A percentile compares a stretch with the other conserved stretches of the same genome.
These are phyloP conservation scores for Panicum virgatum DNA, from an alignment of 202 grass and related monocot species.

Conservation along the genomic window DNA sequence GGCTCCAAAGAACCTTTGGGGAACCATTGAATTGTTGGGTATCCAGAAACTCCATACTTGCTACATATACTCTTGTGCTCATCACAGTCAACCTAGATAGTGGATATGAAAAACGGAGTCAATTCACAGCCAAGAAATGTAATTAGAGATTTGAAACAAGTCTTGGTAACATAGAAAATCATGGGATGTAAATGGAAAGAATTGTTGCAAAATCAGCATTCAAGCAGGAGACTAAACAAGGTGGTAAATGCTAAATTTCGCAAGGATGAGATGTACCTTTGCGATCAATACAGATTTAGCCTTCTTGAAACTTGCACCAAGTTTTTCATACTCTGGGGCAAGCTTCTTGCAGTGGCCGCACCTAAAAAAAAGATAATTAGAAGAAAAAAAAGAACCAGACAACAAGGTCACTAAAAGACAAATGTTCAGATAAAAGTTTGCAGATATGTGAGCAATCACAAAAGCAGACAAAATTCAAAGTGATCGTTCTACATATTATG, in stretches of 20 bases:
- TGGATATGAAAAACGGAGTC: conserved; percentile 11
- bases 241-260: background rate
- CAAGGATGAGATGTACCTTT: conserved; percentile 44
- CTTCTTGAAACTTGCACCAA: conserved; percentile 90
- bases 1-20: conserved; percentile 92
- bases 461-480: background rate
- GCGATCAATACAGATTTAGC: conserved; percentile 90
- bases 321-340: conserved; percentile 94
- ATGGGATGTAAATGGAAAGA: background rate
- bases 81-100: conserved; percentile 80
- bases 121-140: conserved; percentile 6
- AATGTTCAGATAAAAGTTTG: background rate
- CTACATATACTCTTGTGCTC: conserved; percentile 81
- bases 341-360: conserved; percentile 99
- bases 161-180: background rate
- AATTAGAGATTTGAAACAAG: conserved; percentile 13
- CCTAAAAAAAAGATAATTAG: conserved; percentile 45
- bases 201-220: background rate
- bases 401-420: background rate
- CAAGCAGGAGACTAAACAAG: background rate
- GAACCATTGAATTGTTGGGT: conserved; percentile 96
- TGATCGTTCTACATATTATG: background rate
- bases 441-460: background rate
- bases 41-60: conserved; percentile 93
- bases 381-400: background rate